Conservation (phyloP, 192 early-diverging fungal species). For the Phycomyces nitens region DNA sequence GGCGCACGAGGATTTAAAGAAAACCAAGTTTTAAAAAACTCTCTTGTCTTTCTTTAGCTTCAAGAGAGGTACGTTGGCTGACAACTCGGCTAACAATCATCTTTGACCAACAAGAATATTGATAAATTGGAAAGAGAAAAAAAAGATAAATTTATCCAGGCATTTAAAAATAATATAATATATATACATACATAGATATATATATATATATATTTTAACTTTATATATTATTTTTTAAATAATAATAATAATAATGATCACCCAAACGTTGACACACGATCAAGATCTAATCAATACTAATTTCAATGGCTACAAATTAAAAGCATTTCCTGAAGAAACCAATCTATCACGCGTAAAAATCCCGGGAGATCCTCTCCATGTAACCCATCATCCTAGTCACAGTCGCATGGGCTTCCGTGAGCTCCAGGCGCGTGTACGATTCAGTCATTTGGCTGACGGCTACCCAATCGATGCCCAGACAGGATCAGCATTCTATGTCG, state of each 20-base stretch:
- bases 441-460: constrained; percentile 62
- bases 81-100: no score
- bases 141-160: no score
- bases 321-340: constrained; percentile 43
- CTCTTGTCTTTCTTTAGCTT: no score
- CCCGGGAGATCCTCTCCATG: constrained; percentile 28
- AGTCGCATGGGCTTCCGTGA: constrained; percentile 62
- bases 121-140: no score
- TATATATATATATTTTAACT: no score
- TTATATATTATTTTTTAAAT: not conserved
- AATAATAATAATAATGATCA: not conserved
- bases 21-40: no score
- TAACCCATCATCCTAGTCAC: constrained; percentile 40
- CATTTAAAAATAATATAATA: no score
- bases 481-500: constrained; percentile 36
- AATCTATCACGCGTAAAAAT: constrained; percentile 21
- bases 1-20: no score
- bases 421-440: constrained; percentile 56
- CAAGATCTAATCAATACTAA: constrained; percentile 50
- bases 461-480: constrained; percentile 12
- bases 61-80: no score
- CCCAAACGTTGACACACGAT: constrained; percentile 38
- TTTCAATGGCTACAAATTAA: constrained; percentile 75
- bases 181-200: no score
- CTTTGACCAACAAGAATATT: no score